Conservation (phyloP, 1,284 basidiomycete genomes). For the Sutorius eximius region DNA sequence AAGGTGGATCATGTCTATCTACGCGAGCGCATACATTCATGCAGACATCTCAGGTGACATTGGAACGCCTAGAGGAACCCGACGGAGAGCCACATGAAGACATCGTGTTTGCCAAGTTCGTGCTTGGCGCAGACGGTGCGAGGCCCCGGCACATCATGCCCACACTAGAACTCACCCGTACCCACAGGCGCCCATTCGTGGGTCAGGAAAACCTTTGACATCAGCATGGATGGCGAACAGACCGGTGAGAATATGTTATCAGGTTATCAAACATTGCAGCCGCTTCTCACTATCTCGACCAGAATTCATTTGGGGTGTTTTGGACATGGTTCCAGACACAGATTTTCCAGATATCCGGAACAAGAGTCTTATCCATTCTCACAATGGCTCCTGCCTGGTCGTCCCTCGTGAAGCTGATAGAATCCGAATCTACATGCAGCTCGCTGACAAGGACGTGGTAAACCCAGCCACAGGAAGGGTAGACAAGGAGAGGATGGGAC, state of each 20-base stretch:
- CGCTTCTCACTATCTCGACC: neutral
- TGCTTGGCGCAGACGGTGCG: constrained; percentile 55
- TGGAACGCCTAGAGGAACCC: constrained; percentile 34
- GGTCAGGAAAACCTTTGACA: constrained; percentile 52
- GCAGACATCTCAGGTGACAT: constrained; percentile 31
- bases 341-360: constrained; percentile 65
- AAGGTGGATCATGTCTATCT: constrained; percentile 21
- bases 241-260: constrained; percentile 38
- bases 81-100: constrained; percentile 39
- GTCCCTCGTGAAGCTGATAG: constrained; percentile 44
- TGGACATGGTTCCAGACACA: constrained; percentile 52
- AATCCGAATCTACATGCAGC: constrained; percentile 49
- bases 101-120: constrained; percentile 52
- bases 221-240: constrained; percentile 58
- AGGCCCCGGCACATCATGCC: neutral
- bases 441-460: constrained; percentile 40
- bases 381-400: constrained; percentile 48
- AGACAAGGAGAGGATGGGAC: constrained; percentile 44
- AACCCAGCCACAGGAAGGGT: constrained; percentile 37
- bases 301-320: constrained; percentile 60
- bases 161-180: neutral
- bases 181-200: constrained; percentile 56
- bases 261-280: neutral
- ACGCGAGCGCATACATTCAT: neutral
- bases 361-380: constrained; percentile 55